phyloP scores from a whole-genome alignment of 768 basidiomycete genomes.

The Mycena belliarum region DNA sequence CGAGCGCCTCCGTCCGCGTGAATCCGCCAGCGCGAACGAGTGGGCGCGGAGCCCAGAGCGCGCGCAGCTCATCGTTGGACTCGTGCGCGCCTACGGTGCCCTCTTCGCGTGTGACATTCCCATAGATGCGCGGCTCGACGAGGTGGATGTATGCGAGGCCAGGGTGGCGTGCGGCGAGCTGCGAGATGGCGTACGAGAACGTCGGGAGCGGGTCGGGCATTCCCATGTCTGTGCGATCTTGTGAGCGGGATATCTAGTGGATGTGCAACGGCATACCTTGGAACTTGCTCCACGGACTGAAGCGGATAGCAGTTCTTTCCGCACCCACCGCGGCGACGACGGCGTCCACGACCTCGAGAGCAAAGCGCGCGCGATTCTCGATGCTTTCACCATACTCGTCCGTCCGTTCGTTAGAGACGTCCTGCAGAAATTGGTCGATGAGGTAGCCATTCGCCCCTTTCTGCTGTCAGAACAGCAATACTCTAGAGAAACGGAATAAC shows the following conservation, averaged over 20 bases:
- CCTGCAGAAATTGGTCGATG: conserved; percentile 47
- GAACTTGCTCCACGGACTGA: conserved; percentile 38
- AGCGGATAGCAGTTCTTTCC: conserved; percentile 39
- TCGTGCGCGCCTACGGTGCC: background rate
- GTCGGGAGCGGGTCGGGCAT: conserved; percentile 31
- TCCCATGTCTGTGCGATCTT: conserved; percentile 30
- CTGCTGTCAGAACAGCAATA: no score
- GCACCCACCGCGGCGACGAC: conserved; percentile 42
- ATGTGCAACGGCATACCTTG: conserved; percentile 29
- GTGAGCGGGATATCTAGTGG: no score
- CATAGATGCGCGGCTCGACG: conserved; percentile 28
- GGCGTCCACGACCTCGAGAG: conserved; percentile 43
- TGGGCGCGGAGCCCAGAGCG: conserved; percentile 25
- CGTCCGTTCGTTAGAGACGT: conserved; percentile 12
- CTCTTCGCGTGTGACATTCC: background rate
- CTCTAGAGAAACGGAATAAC: background rate
- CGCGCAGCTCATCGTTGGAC: conserved; percentile 22
- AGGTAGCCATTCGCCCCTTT: conserved; percentile 31
- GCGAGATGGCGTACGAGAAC: conserved; percentile 29
- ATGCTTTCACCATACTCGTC: conserved; percentile 55
- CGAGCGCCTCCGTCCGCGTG: conserved; percentile 29
- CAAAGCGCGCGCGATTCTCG: conserved; percentile 48
- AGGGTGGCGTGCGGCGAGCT: conserved; percentile 28
- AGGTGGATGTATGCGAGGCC: conserved; percentile 42
- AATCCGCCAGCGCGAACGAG: conserved; percentile 34